phyloP scores from a whole-genome alignment of 2,329 filamentous ascomycete species.

The Fusarium beomiforme region DNA sequence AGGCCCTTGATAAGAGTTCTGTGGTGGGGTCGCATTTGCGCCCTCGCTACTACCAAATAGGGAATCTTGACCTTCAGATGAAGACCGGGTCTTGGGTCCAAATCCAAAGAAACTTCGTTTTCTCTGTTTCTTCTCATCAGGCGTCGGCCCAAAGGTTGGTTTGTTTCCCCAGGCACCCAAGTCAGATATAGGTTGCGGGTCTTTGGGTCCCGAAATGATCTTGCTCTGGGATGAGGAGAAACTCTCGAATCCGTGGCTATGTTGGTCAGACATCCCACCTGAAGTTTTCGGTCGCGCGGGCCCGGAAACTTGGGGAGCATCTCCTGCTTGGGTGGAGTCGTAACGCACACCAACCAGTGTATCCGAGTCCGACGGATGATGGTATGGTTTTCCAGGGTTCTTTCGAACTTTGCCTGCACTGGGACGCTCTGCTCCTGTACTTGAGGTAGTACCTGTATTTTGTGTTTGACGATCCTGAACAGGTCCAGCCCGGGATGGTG shows the following conservation, averaged over 20 bases:
- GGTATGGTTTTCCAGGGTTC: conserved; percentile 47
- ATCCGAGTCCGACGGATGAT: conserved; percentile 54
- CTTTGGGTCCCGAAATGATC: conserved; percentile 84
- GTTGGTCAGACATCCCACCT: conserved; percentile 47
- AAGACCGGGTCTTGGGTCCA: conserved; percentile 67
- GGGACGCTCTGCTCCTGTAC: conserved; percentile 26
- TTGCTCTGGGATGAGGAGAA: conserved; percentile 53
- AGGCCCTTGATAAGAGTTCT: conserved; percentile 60
- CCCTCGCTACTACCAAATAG: conserved; percentile 61
- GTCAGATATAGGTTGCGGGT: conserved; percentile 85
- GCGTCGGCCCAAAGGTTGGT: conserved; percentile 59
- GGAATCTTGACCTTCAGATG: conserved; percentile 67
- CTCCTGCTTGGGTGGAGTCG: conserved; percentile 63
- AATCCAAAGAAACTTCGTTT: conserved; percentile 83
- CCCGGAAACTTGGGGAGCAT: conserved; percentile 56
- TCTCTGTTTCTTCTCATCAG: conserved; percentile 81
- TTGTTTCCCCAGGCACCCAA: conserved; percentile 88
- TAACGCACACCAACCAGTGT: conserved; percentile 68
- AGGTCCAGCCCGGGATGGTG: conserved; percentile 41
- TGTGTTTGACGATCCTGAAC: conserved; percentile 55
- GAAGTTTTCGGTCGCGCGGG: conserved; percentile 52
- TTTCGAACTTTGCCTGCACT: conserved; percentile 45
- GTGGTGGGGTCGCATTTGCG: conserved; percentile 55
- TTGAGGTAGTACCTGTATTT: conserved; percentile 16
- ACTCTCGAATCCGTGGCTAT: conserved; percentile 47